Evolutionary conservation across 1,284 basidiomycete species (phyloP), one percentile per base, ranked within the genome.

Genomic region (Phylloboletellus chloephorus): DNA sequence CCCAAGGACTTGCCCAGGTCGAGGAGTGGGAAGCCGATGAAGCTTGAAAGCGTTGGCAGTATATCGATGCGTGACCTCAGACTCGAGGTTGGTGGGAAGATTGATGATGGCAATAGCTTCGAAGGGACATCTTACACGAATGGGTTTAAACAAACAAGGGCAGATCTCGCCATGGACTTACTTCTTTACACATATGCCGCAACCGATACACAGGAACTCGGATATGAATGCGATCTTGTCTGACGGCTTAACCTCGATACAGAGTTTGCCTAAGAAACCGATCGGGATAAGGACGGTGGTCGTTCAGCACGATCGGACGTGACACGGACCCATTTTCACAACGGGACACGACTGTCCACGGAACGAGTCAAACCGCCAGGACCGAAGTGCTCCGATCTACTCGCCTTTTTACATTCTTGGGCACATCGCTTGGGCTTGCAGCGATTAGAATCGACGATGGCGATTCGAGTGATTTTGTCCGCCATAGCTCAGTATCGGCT

Each of bases 131-230:
- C 92, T 96, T 52, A 4, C 20, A 39, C 31, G 20, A 29, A 42
- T 34, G 11, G 3, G 10, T 34, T 38, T 42, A 8, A 50, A 42
- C 20, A 43, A 37, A 33, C 25, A 41, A 32, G 44, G 34, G 23
- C 35, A 50, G 46, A 42, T 3, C 7, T 3, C 17, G 33, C 11
- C 16, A 39, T 13, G 23, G 17, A 66, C 85, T 63, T 57, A 95
- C 92, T 95, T 96, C 71, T 96, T 96, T 32, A 95, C 92, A 65
- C 94, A 97, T 60, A 96, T 96, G 87, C 93, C 93, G 67, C 93
- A 97, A 58, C 92, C 92, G 51, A 95, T 95, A 64, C 92, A 95
- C 41, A 98, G 70, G 64, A 94, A 91, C 66, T 97, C 93, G 21
- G 94, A 97, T 67, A 98, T 86, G 76, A 93, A 96, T 3, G 94